Conservation (phyloP, 768 basidiomycete species). For the Rhizopogon vesiculosus region DNA sequence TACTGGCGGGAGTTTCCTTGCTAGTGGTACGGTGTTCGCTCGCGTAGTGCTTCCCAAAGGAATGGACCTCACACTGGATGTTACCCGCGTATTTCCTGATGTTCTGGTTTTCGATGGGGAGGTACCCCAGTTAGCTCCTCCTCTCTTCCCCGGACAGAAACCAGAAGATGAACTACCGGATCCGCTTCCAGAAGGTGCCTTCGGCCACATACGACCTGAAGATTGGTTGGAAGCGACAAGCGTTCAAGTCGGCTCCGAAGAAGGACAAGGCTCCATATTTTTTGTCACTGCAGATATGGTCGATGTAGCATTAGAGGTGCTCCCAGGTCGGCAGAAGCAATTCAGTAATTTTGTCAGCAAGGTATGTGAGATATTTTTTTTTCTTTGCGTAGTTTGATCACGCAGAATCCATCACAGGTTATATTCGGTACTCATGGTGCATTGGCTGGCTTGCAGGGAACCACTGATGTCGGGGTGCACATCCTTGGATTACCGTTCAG, state of each 20-base stretch:
- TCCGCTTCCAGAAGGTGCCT: constrained; percentile 69
- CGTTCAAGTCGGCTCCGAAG: constrained; percentile 36
- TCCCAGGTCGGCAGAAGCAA: constrained; percentile 72
- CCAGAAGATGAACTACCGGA: constrained; percentile 49
- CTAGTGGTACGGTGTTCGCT: constrained; percentile 67
- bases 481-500: constrained; percentile 58
- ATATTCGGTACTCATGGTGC: constrained; percentile 64
- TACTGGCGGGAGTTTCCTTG: constrained; percentile 42
- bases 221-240: constrained; percentile 56
- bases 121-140: constrained; percentile 31
- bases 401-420: constrained; percentile 38
- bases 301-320: constrained; percentile 72
- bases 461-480: constrained; percentile 53
- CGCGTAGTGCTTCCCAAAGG: constrained; percentile 65
- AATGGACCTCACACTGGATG: constrained; percentile 60
- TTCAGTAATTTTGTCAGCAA: constrained; percentile 77
- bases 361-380: constrained; percentile 32
- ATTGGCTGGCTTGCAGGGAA: constrained; percentile 61
- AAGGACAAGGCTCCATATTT: constrained; percentile 50
- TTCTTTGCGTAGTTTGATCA: constrained; percentile 2
- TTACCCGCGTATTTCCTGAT: constrained; percentile 67
- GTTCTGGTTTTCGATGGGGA: constrained; percentile 76
- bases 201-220: constrained; percentile 68
- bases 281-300: constrained; percentile 60
- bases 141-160: constrained; percentile 13